Base-by-base conservation (phyloP, 805 yeast genomes). In the Starmerella bombicola region DNA sequence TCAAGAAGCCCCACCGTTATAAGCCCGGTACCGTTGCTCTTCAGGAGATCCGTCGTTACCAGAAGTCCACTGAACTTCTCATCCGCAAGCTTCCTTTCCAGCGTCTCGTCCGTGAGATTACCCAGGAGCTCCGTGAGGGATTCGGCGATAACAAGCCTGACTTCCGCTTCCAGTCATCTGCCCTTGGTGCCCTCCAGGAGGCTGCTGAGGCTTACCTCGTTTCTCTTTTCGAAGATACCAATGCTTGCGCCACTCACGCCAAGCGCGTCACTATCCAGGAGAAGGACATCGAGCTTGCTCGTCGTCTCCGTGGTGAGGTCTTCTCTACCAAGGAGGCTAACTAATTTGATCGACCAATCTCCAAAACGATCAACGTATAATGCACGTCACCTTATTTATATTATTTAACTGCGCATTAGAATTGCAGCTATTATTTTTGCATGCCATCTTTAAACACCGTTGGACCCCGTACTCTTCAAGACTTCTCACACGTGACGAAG, bases 21-120 rank as follows among this genome's bases (percentile, higher is more conserved):
- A 81, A 80, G 82, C 93, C 93, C 62, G 93, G 93, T 78, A 80
- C 88, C 61, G 88, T 80, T 62, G 93, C 93, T 58, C 78, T 80
- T 63, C 78, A 88, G 75, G 91, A 80, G 70, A 80, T 80, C 63
- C 78, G 91, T 74, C 78, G 86, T 70, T 80, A 80, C 75, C 93
- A 80, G 70, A 81, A 81, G 70, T 76, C 86, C 40, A 80, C 91
- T 56, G 91, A 81, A 67, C 71, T 81, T 40, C 71, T 80, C 64
- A 79, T 80, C 67, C 79, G 91, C 73, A 81, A 80, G 71, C 75
- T 80, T 55, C 93, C 93, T 38, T 80, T 80, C 80, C 91, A 81
- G 70, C 78, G 93, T 70, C 73, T 80, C 60, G 91, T 81, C 45
- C 78, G 91, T 71, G 91, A 81, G 66, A 77, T 80, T 54, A 88